These are phyloP conservation scores for Linnemannia elongata DNA, from an alignment of 192 early-diverging fungal species.

Conservation along the genomic window DNA sequence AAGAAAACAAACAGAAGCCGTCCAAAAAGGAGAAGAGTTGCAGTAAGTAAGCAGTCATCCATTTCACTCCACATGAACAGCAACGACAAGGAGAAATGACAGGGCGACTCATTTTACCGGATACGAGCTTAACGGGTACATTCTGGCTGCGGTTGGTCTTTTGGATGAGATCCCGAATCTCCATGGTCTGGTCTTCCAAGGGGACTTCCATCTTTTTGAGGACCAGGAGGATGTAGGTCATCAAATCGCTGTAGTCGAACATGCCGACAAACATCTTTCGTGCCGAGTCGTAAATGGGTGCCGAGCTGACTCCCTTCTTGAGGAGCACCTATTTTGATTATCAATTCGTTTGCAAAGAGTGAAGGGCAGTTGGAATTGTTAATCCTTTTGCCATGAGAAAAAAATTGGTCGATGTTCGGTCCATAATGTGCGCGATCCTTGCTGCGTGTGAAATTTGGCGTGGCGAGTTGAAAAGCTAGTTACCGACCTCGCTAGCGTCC, in stretches of 20 bases:
- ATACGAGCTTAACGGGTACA: constrained; percentile 73
- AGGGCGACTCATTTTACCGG: constrained; percentile 51
- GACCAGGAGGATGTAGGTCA: constrained; percentile 78
- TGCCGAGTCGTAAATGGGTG: constrained; percentile 76
- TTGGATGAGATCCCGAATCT: constrained; percentile 70
- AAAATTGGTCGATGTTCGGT: neutral
- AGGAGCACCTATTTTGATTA: constrained; percentile 62
- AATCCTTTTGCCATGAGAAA: no score
- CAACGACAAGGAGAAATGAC: no score
- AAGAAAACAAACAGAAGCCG: neutral
- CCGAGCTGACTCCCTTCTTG: constrained; percentile 80
- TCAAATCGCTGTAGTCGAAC: constrained; percentile 90
- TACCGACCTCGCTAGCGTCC: constrained; percentile 73
- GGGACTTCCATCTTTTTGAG: constrained; percentile 63
- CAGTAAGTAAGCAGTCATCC: no score
- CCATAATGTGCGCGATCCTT: neutral
- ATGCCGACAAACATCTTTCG: constrained; percentile 79
- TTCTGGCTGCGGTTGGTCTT: constrained; percentile 60
- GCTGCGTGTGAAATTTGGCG: neutral
- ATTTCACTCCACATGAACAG: no score
- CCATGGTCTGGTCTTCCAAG: constrained; percentile 54
- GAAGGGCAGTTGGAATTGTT: no score
- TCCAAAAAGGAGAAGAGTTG: neutral
- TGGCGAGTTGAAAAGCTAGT: neutral
- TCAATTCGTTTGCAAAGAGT: neutral